These are phyloP conservation scores for maize (Zea mays) DNA, from an alignment of 176 grass and related monocot species.

Conservation along the genomic window DNA sequence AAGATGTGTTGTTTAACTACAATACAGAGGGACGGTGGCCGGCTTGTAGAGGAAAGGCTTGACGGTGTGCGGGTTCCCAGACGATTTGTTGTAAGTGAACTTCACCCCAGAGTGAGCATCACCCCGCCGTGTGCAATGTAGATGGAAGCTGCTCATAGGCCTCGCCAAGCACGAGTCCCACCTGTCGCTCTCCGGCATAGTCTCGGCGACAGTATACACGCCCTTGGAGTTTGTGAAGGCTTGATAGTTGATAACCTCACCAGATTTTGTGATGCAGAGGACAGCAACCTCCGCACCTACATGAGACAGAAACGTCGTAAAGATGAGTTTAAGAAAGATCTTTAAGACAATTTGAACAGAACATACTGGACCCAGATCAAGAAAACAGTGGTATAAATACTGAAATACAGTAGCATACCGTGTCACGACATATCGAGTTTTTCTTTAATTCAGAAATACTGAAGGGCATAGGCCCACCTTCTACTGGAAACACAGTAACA, in stretches of 20 bases:
- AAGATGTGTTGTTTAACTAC: constrained; percentile 43
- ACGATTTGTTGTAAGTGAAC: constrained; percentile 72
- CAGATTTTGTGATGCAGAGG: constrained; percentile 91
- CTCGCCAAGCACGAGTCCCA: constrained; percentile 94
- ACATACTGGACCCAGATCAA: constrained; percentile 16
- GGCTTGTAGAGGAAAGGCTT: constrained; percentile 92
- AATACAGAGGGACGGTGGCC: constrained; percentile 57
- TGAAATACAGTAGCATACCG: not conserved
- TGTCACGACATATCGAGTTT: not conserved
- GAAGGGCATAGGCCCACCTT: not conserved
- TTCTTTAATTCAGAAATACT: not conserved
- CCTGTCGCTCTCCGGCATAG: constrained; percentile 82
- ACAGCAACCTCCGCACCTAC: constrained; percentile 89
- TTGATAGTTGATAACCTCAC: constrained; percentile 94
- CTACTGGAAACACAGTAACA: not conserved
- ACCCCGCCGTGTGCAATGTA: constrained; percentile 67
- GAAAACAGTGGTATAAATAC: constrained; percentile 1
- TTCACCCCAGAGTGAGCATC: constrained; percentile 84
- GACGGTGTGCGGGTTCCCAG: constrained; percentile 68
- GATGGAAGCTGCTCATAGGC: constrained; percentile 84
- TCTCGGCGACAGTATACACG: constrained; percentile 75
- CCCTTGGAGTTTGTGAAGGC: constrained; percentile 90
- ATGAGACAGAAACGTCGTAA: not conserved
- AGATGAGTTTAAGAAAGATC: not conserved
- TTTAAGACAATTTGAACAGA: not conserved